Percentiles rank a stretch among this genome's conserved stretches.
Evolutionary conservation across 257 asterid species (phyloP).

Genomic region (Nicotiana knightiana): DNA sequence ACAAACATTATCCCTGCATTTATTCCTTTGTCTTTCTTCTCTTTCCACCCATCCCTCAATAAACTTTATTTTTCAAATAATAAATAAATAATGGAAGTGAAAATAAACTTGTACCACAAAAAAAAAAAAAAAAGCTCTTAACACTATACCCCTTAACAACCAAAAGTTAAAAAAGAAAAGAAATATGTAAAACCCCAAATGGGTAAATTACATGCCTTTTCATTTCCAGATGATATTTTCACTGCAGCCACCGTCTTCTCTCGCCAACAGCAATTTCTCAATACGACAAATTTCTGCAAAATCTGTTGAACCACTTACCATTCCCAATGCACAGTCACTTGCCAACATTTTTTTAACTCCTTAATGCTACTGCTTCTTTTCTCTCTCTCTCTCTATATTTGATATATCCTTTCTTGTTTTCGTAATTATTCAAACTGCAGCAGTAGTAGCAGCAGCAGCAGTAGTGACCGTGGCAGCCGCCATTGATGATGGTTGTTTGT

Average conservation of each 20-base stretch:
- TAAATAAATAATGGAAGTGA: conserved; percentile 14
- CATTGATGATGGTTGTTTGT: conserved; percentile 39
- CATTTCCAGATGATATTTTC: not conserved
- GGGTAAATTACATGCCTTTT: not conserved
- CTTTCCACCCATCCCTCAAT: not conserved
- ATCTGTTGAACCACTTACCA: conserved; percentile 23
- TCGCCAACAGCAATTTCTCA: conserved; percentile 3
- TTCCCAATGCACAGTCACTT: conserved; percentile 11
- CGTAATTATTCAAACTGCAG: not conserved
- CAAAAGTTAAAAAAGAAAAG: not conserved
- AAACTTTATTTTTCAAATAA: not conserved
- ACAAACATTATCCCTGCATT: conserved; percentile 9
- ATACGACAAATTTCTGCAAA: conserved; percentile 12
- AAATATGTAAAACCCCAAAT: not conserved
- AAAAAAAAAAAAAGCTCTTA: not conserved
- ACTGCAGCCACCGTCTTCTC: conserved; percentile 16
- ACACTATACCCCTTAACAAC: not conserved
- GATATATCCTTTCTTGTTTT: not conserved
- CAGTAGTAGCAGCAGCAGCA: not conserved
- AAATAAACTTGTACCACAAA: not conserved
- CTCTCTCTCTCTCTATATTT: not conserved
- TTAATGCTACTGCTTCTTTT: not conserved
- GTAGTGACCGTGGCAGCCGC: conserved; percentile 26
- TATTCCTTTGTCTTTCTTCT: conserved; percentile 11
- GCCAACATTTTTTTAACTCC: not conserved